Conservation (phyloP, 2,329 filamentous ascomycete species). For the Xylariaceae sp. region DNA sequence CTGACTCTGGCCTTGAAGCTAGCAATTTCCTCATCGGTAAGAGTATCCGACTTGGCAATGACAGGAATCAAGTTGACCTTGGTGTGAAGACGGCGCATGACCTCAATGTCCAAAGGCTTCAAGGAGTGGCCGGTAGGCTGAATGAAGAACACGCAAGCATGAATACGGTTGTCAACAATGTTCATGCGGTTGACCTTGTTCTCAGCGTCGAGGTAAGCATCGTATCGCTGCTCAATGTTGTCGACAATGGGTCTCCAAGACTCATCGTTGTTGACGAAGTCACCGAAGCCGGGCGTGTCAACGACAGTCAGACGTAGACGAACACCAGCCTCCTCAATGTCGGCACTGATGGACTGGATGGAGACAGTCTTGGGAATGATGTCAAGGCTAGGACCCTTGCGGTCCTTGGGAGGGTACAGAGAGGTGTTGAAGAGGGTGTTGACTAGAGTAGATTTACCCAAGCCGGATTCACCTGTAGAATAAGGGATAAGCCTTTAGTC, state of each 20-base stretch:
- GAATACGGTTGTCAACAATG: constrained; percentile 98
- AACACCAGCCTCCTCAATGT: constrained; percentile 98
- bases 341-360: constrained; percentile 90
- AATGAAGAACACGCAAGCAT: constrained; percentile 99
- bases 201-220: constrained; percentile 96
- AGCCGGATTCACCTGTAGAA: constrained; percentile 83
- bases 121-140: constrained; percentile 97
- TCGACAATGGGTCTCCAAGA: constrained; percentile 98
- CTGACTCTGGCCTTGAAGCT: constrained; percentile 95
- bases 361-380: constrained; percentile 97
- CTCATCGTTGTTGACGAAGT: constrained; percentile 99
- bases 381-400: constrained; percentile 93
- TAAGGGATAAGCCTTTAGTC: constrained; percentile 1
- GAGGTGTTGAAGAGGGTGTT: constrained; percentile 99
- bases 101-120: constrained; percentile 97
- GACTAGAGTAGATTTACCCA: constrained; percentile 97
- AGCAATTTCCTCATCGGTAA: constrained; percentile 93
- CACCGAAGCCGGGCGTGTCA: constrained; percentile 95
- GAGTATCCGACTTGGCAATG: constrained; percentile 96
- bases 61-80: constrained; percentile 99
- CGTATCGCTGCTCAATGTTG: constrained; percentile 98
- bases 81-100: constrained; percentile 98
- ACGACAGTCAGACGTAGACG: constrained; percentile 94
- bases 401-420: constrained; percentile 96
- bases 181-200: constrained; percentile 99